Base-by-base conservation (phyloP, 2,329 filamentous ascomycete species). In the Diplodia corticola region DNA sequence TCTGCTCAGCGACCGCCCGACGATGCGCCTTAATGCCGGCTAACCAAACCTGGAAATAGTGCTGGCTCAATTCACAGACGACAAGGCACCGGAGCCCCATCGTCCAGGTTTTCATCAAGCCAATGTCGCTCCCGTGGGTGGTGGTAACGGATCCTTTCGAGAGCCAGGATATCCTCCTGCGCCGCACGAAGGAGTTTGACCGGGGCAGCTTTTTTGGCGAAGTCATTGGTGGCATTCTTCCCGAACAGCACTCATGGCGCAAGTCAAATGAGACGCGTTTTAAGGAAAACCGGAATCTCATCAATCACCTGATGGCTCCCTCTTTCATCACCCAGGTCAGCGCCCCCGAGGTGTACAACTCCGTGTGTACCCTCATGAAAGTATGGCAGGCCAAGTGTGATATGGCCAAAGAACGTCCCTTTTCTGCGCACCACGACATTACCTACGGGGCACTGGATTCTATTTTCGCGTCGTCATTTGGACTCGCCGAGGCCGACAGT, bases 81-180 rank as follows among this genome's bases (percentile, higher is more conserved):
- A 33, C 57, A 5, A 49, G 30, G 22, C 74, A 79, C 54, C 69
- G 78, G 5, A 77, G 77, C 12, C 80, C 82, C 0, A 76, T 85
- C 66, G 71, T 80, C 5, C 84, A 86, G 69, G 72, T 81, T 5
- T 85, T 85, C 70, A 71, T 83, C 63, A 72, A 74, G 6, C 82
- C 83, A 0, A 75, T 83, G 17, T 68, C 70, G 1, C 74, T 73
- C 30, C 84, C 83, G 2, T 78, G 76, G 70, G 73, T 85, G 0
- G 65, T 85, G 4, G 68, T 85, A 4, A 73, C 76, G 22, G 82
- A 83, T 65, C 78, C 75, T 10, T 73, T 73, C 3, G 81, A 83
- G 70, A 71, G 73, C 17, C 79, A 82, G 69, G 81, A 83, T 68
- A 76, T 84, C 50, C 75, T 83, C 28, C 71, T 80, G 5, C 77